Evolutionary conservation across 1,284 basidiomycete genomes (phyloP), one percentile per base, ranked within the genome.

Genomic region (Ceratobasidium papillatum): DNA sequence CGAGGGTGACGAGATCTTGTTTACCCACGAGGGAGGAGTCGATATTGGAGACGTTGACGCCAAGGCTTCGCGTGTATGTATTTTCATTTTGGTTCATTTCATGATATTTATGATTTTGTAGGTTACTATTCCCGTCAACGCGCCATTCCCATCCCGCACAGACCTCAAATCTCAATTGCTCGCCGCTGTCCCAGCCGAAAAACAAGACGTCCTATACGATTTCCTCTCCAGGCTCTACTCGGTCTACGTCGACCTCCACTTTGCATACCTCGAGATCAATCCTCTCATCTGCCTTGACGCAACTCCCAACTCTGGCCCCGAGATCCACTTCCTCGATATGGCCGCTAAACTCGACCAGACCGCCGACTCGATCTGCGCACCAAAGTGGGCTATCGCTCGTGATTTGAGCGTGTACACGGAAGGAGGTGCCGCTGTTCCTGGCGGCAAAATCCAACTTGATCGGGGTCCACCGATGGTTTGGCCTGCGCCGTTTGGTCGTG

Each of bases 241-340:
- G 78, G 95, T 99, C 80, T 99, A 99, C 84, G 96, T 97, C 79
- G 95, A 98, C 83, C 91, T 97, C 75, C 95, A 97, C 86, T 97
- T 98, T 82, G 95, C 97, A 52, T 99, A 99, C 87, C 94, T 99
- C 81, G 97, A 99, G 86, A 99, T 99, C 86, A 99, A 99, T 89
- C 98, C 98, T 58, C 90, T 99, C 76, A 93, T 99, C 81, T 94
- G 94, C 81, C 91, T 98, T 80, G 96, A 98, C 83, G 91, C 88
- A 77, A 91, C 89, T 77, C 85, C 89, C 80, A 87, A 87, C 79
- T 89, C 88, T 77, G 86, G 91, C 79, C 91, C 92, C 74, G 90
- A 91, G 78, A 96, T 99, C 80, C 92, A 94, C 84, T 99, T 97
- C 87, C 92, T 99, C 79, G 98, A 99, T 84, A 99, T 99, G 96